Base-by-base conservation (phyloP, 306 rosid species). In the Quercus dentata region DNA sequence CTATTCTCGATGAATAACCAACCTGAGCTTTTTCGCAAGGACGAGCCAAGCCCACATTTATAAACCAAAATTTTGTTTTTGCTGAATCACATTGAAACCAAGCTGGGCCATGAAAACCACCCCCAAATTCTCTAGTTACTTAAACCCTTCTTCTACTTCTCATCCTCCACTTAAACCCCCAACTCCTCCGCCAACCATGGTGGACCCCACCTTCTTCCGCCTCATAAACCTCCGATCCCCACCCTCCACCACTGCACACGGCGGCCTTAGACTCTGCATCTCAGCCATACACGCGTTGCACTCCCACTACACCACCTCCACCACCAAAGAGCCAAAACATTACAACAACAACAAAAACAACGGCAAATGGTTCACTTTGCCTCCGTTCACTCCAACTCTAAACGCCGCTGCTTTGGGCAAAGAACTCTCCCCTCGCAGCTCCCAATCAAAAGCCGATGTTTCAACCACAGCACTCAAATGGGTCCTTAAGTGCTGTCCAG, bases 401-500 rank as follows among this genome's bases (percentile, higher is more conserved):
- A 83, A 82, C 74, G 84, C 77, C 56, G 59, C 87, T 15, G 74
- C 72, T 41, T 62, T 86, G 1, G 91, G 83, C 4, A 80, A 86
- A 69, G 75, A 75, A 49, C 62, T 91, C 9, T 71, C 78, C 6
- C 52, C 76, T 15, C 21, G 31, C n/a, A 27, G 63, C 23, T 35
- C 71, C 20, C 56, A 59, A 38, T 23, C 55, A 3, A 83, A 63
- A 71, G 38, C 30, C 31, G 71, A 56, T 27, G 28, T 27, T 11
- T 13, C 89, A 12, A 84, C 82, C n/a, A 87, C 91, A 19, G 96
- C 97, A 2, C 88, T 92, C 61, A 92, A 95, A 81, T 90, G 98
- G 97, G 85, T 95, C 51, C 56, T 80, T 49, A 88, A 79, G 3
- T 94, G 99, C 87, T 90, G 99, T 89, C 99, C 99, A 10, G 73